Evolutionary conservation across 1,284 basidiomycete species (phyloP), one percentile per base, ranked within the genome.

Genomic region (Peniophora sp.): DNA sequence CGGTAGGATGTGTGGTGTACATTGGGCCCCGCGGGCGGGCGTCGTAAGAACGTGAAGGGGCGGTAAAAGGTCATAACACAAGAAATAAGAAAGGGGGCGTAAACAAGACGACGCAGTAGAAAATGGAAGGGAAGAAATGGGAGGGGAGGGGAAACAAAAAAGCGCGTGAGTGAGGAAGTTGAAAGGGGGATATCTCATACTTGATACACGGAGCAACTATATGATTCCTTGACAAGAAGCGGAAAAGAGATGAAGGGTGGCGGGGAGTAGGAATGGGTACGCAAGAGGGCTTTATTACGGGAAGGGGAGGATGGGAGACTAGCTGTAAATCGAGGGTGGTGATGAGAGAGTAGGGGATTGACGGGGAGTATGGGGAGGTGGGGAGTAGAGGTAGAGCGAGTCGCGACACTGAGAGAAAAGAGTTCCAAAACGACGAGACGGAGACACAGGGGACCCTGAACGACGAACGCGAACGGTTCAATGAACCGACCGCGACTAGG

Each of bases 361-460:
- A 32, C 27, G 27, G 27, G 5, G 12, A 32, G 27, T 32, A 32
- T 32, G 27, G 27, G 27, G 27, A 12, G 5, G 27, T 5, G 27
- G 27, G 27, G 27, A 32, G 27, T 32, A 32, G 27, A 32, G 27
- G 12, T 32, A 32, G 27, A 32, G 27, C 27, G 27, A 32, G 27
- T 32, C 27, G 27, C 27, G 27, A 32, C 27, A 32, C 27, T 53
- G 59, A 62, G 59, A 62, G 54, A 57, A 65, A 60, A 60, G 49
- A 58, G 66, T 69, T 67, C 70, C 65, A 71, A 64, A 65, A 73
- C 67, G 68, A 71, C 73, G 73, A 64, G 73, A 67, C 65, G 45
- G 43, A 24, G 52, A 47, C 27, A 45, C 35, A 17, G 20, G 5
- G 54, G 53, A 53, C 56, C 56, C 58, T 52, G 52, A 51, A 56